Evolutionary conservation across 495 filamentous ascomycete species (phyloP).

Genomic region (Hypoxylon crocopeplum): DNA sequence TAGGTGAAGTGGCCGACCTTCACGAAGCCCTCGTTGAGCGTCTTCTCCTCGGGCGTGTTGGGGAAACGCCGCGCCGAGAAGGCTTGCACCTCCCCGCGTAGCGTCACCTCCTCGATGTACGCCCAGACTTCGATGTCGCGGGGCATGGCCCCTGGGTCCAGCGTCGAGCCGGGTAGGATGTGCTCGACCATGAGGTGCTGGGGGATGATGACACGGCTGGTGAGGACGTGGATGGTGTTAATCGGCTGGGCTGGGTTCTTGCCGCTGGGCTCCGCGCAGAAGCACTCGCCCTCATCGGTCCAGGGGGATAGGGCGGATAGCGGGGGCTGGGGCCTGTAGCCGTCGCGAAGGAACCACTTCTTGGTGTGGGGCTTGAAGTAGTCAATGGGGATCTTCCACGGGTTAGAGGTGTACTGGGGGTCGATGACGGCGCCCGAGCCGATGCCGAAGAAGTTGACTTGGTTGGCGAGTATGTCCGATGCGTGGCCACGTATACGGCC

Average conservation of each 20-base stretch:
- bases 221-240: slow-evolving; percentile 56
- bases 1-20: slow-evolving; percentile 63
- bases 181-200: slow-evolving; percentile 68
- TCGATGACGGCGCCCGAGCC: slow-evolving; percentile 48
- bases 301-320: slow-evolving; percentile 60
- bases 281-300: slow-evolving; percentile 71
- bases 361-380: slow-evolving; percentile 15
- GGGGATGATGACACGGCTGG: slow-evolving; percentile 57
- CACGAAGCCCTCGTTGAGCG: slow-evolving; percentile 46
- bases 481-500: slow-evolving; percentile 36
- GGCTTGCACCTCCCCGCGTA: slow-evolving; percentile 35
- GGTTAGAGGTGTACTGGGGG: slow-evolving; percentile 32
- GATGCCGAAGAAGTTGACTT: slow-evolving; percentile 50
- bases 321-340: slow-evolving; percentile 36
- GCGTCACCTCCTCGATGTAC: slow-evolving; percentile 44
- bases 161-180: slow-evolving; percentile 57
- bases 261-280: slow-evolving; percentile 59
- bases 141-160: slow-evolving; percentile 63
- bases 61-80: slow-evolving; percentile 44
- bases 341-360: slow-evolving; percentile 32
- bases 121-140: slow-evolving; percentile 67
- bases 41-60: slow-evolving; percentile 19
- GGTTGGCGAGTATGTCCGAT: slow-evolving; percentile 40
- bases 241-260: slow-evolving; percentile 30
- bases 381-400: slow-evolving; percentile 27